Conservation (phyloP, 306 rosid genomes). For the Vigna angularis region DNA sequence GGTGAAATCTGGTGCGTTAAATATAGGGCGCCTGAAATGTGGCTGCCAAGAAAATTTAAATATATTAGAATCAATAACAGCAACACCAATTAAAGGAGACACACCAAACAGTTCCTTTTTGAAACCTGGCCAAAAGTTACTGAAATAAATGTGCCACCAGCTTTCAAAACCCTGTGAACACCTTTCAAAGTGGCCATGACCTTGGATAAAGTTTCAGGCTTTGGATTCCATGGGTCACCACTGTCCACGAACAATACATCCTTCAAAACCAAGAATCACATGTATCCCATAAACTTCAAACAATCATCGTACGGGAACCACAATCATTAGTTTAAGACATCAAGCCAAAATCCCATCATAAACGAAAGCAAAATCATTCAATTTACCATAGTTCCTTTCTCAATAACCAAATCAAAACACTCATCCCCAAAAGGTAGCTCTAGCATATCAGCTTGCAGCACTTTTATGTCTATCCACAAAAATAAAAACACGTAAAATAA, state of each 20-base stretch:
- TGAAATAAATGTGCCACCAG: constrained; percentile 79
- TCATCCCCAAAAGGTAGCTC: constrained; percentile 84
- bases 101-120: constrained; percentile 31
- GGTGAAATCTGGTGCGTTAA: constrained; percentile 74
- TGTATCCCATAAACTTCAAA: constrained; percentile 26
- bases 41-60: constrained; percentile 64
- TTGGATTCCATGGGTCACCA: constrained; percentile 96
- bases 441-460: constrained; percentile 95
- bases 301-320: neutral
- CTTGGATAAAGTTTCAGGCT: constrained; percentile 68
- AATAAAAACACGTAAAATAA: constrained; percentile 31
- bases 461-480: constrained; percentile 76
- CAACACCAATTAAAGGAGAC: constrained; percentile 28
- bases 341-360: constrained; percentile 35
- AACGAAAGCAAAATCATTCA: constrained; percentile 39
- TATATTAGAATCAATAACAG: constrained; percentile 41
- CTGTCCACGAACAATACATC: constrained; percentile 95
- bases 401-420: constrained; percentile 87
- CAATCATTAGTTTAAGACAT: constrained; percentile 32
- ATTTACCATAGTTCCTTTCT: constrained; percentile 97
- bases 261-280: constrained; percentile 59
- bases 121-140: constrained; percentile 94
- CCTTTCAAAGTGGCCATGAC: constrained; percentile 85
- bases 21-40: constrained; percentile 88
- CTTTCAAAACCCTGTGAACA: constrained; percentile 84